These are phyloP conservation scores for Skeletonema marinoi DNA, from an alignment of 108 stramenopile species.

Conservation along the genomic window DNA sequence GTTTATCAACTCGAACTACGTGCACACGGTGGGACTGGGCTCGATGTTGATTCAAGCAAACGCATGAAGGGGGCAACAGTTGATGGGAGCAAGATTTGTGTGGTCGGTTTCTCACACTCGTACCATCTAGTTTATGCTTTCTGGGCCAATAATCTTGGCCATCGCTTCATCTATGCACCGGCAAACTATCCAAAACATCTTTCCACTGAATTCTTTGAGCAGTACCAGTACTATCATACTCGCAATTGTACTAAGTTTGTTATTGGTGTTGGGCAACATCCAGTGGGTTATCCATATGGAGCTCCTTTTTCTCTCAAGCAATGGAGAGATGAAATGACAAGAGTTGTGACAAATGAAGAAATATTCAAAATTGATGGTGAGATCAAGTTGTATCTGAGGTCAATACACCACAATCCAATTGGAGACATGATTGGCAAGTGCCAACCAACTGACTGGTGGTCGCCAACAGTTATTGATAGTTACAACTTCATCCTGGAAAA, in stretches of 20 bases:
- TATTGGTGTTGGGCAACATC: not conserved
- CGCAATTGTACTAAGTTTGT: too few species aligned
- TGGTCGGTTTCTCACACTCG: not conserved
- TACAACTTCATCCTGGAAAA: not conserved
- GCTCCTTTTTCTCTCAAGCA: not conserved
- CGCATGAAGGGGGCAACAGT: not conserved
- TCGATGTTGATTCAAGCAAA: too few species aligned
- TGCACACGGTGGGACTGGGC: too few species aligned
- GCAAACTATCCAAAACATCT: not conserved
- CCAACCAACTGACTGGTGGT: not conserved
- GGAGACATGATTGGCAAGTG: not conserved
- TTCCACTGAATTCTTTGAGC: not conserved
- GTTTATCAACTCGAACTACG: too few species aligned
- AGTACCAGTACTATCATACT: not conserved
- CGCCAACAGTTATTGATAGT: not conserved
- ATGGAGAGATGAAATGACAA: not conserved
- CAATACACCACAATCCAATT: not conserved
- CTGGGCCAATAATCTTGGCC: not conserved
- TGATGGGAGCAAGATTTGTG: not conserved
- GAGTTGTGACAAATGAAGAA: not conserved
- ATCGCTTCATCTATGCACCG: not conserved
- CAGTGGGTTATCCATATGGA: not conserved
- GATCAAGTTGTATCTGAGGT: not conserved
- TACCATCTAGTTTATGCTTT: not conserved
- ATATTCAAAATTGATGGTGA: not conserved